Conservation (phyloP, 805 yeast genomes). For the Lachancea thermotolerans region DNA sequence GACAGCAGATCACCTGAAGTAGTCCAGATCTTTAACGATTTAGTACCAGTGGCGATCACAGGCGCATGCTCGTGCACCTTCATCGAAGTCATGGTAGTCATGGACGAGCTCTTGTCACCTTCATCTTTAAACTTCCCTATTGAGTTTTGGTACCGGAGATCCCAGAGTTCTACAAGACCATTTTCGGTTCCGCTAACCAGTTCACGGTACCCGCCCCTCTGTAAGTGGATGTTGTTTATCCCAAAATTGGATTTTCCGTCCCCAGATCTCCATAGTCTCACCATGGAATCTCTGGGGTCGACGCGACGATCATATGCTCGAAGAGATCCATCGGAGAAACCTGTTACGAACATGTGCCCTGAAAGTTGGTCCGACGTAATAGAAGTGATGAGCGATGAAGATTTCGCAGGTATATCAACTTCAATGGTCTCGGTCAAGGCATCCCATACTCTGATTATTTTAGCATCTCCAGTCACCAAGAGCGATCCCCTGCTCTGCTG, state of each 20-base stretch:
- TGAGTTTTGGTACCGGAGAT: slow-evolving; percentile 68
- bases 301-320: slow-evolving; percentile 87
- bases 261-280: slow-evolving; percentile 56
- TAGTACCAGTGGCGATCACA: slow-evolving; percentile 80
- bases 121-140: slow-evolving; percentile 59
- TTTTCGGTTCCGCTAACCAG: slow-evolving; percentile 76
- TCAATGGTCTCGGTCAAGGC: slow-evolving; percentile 88
- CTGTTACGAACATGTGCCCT: slow-evolving; percentile 84
- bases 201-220: slow-evolving; percentile 92
- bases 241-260: slow-evolving; percentile 41
- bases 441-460: slow-evolving; percentile 90
- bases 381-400: slow-evolving; percentile 80
- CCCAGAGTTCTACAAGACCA: slow-evolving; percentile 87
- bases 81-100: slow-evolving; percentile 49
- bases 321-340: slow-evolving; percentile 84
- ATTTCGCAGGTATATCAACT: slow-evolving; percentile 84
- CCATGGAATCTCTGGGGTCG: slow-evolving; percentile 80
- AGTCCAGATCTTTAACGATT: slow-evolving; percentile 73
- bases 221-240: slow-evolving; percentile 82
- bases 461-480: slow-evolving; percentile 90
- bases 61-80: slow-evolving; percentile 97
- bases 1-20: slow-evolving; percentile 73
- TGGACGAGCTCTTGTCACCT: slow-evolving; percentile 27
- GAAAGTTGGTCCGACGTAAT: slow-evolving; percentile 93
- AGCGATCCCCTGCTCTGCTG: slow-evolving; percentile 91